Percentiles rank a stretch among this genome's conserved stretches.
These are phyloP conservation scores for Ceriops tagal DNA, from an alignment of 345 rosid genomes.

Conservation along the genomic window DNA sequence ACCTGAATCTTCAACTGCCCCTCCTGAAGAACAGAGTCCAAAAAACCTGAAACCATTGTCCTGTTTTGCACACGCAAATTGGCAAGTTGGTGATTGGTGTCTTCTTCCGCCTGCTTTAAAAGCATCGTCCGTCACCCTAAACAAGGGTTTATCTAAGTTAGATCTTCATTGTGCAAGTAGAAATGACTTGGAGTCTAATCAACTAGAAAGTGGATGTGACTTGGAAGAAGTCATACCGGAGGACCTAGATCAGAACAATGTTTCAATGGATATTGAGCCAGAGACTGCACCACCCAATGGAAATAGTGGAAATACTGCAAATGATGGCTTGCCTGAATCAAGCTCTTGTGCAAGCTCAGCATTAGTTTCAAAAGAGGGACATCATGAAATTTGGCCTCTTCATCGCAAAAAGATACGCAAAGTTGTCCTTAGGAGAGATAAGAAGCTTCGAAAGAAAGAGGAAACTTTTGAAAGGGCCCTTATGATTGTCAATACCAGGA, in stretches of 20 bases:
- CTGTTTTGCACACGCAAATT: conserved; percentile 82
- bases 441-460: conserved; percentile 73
- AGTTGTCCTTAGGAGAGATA: conserved; percentile 75
- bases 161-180: conserved; percentile 44
- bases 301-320: conserved; percentile 28
- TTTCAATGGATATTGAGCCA: conserved; percentile 37
- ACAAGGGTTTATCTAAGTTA: conserved; percentile 50
- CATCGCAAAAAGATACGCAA: conserved; percentile 90
- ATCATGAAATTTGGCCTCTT: conserved; percentile 76
- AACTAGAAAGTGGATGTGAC: conserved; percentile 33
- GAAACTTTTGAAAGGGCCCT: conserved; percentile 84
- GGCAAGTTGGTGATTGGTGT: conserved; percentile 97
- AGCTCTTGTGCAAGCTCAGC: conserved; percentile 47
- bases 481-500: conserved; percentile 64
- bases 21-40: conserved; percentile 92
- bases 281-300: conserved; percentile 32
- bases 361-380: conserved; percentile 62
- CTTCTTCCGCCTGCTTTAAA: conserved; percentile 49
- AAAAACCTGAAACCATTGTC: conserved; percentile 76
- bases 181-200: conserved; percentile 29
- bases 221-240: conserved; percentile 48
- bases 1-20: conserved; percentile 75
- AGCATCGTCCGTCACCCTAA: conserved; percentile 40
- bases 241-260: conserved; percentile 41
- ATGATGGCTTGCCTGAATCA: conserved; percentile 37